A percentile compares a stretch with the other conserved stretches of the same genome.
Conservation (phyloP, 345 rosid species). For the Populus nigra region DNA sequence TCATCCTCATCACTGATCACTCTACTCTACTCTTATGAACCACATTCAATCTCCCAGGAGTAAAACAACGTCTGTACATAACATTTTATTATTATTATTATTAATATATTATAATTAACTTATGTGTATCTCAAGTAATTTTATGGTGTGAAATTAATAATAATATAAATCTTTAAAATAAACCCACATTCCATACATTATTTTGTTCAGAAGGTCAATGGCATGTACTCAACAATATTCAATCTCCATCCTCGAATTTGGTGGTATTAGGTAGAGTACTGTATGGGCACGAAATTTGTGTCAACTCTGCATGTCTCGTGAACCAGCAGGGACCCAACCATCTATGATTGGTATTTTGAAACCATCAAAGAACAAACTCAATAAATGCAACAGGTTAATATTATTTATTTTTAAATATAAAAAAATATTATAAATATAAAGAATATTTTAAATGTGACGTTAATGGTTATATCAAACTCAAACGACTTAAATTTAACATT, state of each 20-base stretch:
- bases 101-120: too few species aligned
- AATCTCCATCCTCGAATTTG: slow-evolving; percentile 1
- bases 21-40: not conserved
- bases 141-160: too few species aligned
- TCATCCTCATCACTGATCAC: too few species aligned
- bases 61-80: not conserved
- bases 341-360: slow-evolving; percentile 4
- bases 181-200: not conserved
- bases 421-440: too few species aligned
- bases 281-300: slow-evolving; percentile 20
- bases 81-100: not conserved
- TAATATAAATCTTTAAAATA: too few species aligned
- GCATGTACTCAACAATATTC: slow-evolving; percentile 5
- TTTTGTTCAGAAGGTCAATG: not conserved
- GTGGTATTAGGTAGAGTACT: not conserved
- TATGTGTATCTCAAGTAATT: too few species aligned
- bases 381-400: not conserved
- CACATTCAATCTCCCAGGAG: too few species aligned
- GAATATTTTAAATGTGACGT: too few species aligned
- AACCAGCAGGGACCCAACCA: slow-evolving; percentile 31
- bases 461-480: too few species aligned
- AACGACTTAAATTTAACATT: accelerated
- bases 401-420: too few species aligned
- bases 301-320: slow-evolving; percentile 38
- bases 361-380: slow-evolving; percentile 30